These are phyloP conservation scores for Auriscalpium microsporum DNA, from an alignment of 768 basidiomycete species.

Conservation along the genomic window DNA sequence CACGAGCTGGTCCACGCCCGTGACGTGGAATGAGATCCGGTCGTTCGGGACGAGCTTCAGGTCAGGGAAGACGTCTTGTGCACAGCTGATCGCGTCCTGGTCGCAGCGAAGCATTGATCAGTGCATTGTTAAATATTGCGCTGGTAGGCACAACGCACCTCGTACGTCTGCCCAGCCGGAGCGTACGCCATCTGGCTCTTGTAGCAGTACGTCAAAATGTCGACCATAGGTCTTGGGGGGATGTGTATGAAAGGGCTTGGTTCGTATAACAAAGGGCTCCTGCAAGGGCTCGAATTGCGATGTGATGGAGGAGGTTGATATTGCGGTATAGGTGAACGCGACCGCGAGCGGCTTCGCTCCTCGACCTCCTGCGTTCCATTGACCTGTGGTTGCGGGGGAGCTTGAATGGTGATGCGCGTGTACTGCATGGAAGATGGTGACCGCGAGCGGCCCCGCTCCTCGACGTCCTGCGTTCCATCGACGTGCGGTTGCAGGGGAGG, in stretches of 20 bases:
- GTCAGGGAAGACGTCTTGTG: constrained; percentile 8
- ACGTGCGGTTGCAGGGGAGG: no score
- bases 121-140: not conserved
- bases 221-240: not conserved
- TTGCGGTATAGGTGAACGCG: no score
- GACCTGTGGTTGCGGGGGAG: no score
- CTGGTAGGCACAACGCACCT: not conserved
- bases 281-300: no score
- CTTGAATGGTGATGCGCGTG: no score
- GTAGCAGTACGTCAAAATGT: constrained; percentile 8
- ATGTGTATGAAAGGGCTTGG: not conserved
- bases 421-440: no score
- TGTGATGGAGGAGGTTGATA: no score
- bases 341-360: no score
- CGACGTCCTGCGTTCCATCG: no score
- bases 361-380: no score
- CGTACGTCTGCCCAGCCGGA: constrained; percentile 7
- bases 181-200: constrained; percentile 11
- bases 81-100: constrained; percentile 8
- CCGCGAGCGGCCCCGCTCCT: no score
- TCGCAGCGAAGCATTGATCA: not conserved
- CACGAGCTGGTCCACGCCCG: constrained; percentile 3
- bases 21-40: constrained; percentile 5
- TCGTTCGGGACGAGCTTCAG: not conserved
- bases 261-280: no score